These are phyloP conservation scores for Prunus mume DNA, from an alignment of 306 rosid genomes.

Conservation along the genomic window DNA sequence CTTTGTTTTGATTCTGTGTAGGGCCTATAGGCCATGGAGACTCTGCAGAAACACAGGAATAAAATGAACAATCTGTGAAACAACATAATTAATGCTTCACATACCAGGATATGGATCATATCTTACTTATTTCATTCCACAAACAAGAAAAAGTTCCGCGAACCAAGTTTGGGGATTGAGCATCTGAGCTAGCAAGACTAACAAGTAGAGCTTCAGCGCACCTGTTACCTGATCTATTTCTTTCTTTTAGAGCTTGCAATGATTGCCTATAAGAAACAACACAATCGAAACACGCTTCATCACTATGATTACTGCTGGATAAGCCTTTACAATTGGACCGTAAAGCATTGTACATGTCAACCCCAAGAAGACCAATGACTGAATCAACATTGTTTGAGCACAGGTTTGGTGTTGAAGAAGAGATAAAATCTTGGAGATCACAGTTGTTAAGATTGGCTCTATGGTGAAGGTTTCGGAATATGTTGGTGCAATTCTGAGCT, in stretches of 20 bases:
- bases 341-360: background rate
- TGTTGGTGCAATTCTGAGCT: background rate
- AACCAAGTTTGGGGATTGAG: background rate
- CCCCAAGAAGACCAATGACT: background rate
- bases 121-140: background rate
- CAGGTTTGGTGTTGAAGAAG: background rate
- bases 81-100: background rate
- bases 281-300: background rate
- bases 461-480: background rate
- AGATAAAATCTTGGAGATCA: background rate
- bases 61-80: background rate
- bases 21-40: slow-evolving; percentile 4
- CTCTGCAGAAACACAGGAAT: background rate
- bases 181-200: background rate
- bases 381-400: background rate
- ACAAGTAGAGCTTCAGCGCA: slow-evolving; percentile 6
- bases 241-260: background rate
- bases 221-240: background rate
- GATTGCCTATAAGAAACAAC: background rate
- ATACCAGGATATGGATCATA: background rate
- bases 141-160: background rate
- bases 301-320: background rate
- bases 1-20: background rate
- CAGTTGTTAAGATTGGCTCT: background rate
- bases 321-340: background rate